phyloP scores from a whole-genome alignment of 345 rosid species.

The thale cress (Arabidopsis thaliana) region TAIR10.1 NC_003075.7:12838501-12839000 shows the following conservation, averaged over 20 bases:
- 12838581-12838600: conserved; percentile 19
- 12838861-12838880: conserved; percentile 17
- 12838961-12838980: background rate
- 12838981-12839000: background rate
- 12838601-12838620: conserved; percentile 20
- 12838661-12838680: conserved; percentile 7
- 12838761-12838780: conserved; percentile 47
- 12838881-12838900: conserved; percentile 9
- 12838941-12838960: background rate
- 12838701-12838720: background rate
- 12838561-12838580: background rate
- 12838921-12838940: conserved; percentile 3
- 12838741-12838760: conserved; percentile 41
- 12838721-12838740: conserved; percentile 34
- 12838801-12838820: conserved; percentile 43
- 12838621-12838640: conserved; percentile 26
- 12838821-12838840: conserved; percentile 39
- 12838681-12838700: background rate
- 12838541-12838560: background rate
- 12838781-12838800: conserved; percentile 51
- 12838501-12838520: conserved; percentile 65
- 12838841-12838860: conserved; percentile 15
- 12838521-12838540: conserved; percentile 52
- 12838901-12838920: background rate
- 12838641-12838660: conserved; percentile 34